Conservation (phyloP, 148 eudicot species). For the Rhododendron kiyosumense region DNA sequence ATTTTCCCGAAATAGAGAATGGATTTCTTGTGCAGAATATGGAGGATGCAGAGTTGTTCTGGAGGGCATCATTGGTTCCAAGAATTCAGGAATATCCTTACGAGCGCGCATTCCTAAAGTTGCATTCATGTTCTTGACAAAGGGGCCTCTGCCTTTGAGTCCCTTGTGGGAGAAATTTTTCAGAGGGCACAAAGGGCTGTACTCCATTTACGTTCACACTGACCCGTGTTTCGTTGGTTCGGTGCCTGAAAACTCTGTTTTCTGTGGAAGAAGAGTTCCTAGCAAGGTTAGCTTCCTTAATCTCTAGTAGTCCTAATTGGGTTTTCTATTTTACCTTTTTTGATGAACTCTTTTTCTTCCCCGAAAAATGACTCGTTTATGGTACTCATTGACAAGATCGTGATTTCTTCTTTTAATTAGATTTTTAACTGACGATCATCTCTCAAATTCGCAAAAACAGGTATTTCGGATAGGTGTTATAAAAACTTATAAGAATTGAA, state of each 20-base stretch:
- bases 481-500: no score
- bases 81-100: constrained; percentile 21
- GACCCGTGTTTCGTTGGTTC: constrained; percentile 26
- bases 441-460: no score
- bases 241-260: constrained; percentile 35
- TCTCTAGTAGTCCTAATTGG: neutral
- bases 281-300: constrained; percentile 51
- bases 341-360: no score
- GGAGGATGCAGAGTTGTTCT: constrained; percentile 53
- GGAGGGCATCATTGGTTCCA: constrained; percentile 63
- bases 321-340: no score
- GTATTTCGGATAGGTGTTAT: neutral
- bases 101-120: constrained; percentile 39
- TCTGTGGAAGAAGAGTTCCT: constrained; percentile 51
- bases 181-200: constrained; percentile 46
- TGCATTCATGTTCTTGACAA: constrained; percentile 74
- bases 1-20: neutral
- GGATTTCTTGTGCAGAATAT: constrained; percentile 25
- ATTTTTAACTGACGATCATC: neutral
- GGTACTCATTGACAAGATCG: no score
- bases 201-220: constrained; percentile 57
- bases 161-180: constrained; percentile 73
- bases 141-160: constrained; percentile 27
- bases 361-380: neutral
- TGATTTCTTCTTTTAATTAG: neutral